phyloP scores from a whole-genome alignment of 495 filamentous ascomycete genomes.

The Paragyromitra xinjiangensis region DNA sequence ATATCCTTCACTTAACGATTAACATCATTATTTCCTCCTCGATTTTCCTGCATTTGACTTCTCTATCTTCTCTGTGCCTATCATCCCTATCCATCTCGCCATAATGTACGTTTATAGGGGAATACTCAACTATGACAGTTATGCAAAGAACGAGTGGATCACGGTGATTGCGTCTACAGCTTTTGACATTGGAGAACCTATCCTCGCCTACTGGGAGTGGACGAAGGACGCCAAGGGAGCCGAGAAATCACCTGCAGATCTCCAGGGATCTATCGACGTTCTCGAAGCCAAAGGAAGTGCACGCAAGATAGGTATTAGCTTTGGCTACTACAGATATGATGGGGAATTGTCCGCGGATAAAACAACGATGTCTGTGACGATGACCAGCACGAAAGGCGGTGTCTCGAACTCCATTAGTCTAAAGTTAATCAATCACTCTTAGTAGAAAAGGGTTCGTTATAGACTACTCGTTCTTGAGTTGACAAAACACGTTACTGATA shows the following conservation, averaged over 20 bases:
- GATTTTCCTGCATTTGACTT: no score
- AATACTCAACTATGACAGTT: not conserved
- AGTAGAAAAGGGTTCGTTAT: no score
- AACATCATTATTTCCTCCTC: no score
- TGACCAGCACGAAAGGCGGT: not conserved
- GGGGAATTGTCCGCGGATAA: not conserved
- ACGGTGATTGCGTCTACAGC: not conserved
- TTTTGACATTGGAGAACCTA: not conserved
- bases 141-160: not conserved
- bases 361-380: not conserved
- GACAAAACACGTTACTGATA: no score
- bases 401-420: not conserved
- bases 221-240: not conserved
- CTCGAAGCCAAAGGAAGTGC: not conserved
- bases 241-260: not conserved
- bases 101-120: not conserved
- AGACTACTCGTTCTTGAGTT: no score
- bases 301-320: not conserved
- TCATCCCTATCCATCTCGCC: not conserved
- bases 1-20: no score
- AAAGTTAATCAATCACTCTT: not conserved
- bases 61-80: no score
- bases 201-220: slow-evolving; percentile 1
- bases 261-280: not conserved
- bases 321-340: not conserved